Evolutionary conservation across 331 rosid genomes (phyloP), one percentile per base, ranked within the genome.

Genomic region (Phaseolus coccineus): DNA sequence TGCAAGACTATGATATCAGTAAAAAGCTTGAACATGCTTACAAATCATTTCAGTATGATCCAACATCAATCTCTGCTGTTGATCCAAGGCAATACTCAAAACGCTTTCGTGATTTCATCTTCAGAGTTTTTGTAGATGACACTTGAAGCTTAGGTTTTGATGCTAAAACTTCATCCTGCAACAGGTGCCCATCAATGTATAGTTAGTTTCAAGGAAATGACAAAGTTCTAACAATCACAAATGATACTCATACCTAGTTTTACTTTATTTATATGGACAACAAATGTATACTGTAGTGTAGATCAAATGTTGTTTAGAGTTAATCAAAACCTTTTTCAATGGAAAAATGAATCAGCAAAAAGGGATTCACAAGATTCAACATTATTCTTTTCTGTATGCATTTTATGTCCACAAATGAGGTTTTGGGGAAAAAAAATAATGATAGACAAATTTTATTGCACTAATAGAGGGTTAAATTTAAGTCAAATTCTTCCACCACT

Each of bases 11-110:
- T 72, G 98, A 95, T 57, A 93, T 95, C 68, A 93, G 96, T 88
- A 95, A 96, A 82, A 96, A 88, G 90, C 93, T 96, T 31, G 99
- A 96, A 85, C 99, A 96, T 84, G 99, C 98, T 3, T 93, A 91
- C 91, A 96, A 96, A 80, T 93, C 99, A 28, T 39, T 96, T 79
- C 99, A 96, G 48, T 91, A 86, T 27, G 99, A 96, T 48, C 84
- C 98, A 24, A 89, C 97, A 2, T 84, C 94, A 52, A 96, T 96
- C 83, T 96, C 99, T 3, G 97, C 99, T 4, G 99, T 96, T 46
- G 99, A 96, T 91, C 99, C 99, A 13, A 96, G 92, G 86, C 97
- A 83, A 71, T 96, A 96, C 87, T 91, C 99, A 0, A 93, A 72
- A 84, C 96, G 99, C 4, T 96, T 96, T 85, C 98, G 97, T 0